These are phyloP conservation scores for Aechmea fasciata DNA, from an alignment of 176 grass and related monocot species.

Conservation along the genomic window DNA sequence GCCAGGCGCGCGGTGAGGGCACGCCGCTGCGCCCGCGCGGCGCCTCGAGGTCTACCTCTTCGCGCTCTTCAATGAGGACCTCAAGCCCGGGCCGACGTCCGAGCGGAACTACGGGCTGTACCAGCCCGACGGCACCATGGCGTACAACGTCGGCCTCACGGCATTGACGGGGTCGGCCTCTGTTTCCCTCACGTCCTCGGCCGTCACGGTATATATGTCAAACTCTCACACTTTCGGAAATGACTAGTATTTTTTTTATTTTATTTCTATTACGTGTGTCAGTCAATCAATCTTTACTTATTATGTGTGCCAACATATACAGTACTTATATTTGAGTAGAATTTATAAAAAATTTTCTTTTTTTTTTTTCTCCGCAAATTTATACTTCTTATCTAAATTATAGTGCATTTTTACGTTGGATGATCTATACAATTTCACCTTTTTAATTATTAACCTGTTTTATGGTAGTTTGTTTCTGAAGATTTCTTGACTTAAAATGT, in stretches of 20 bases:
- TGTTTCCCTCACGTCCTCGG: conserved; percentile 48
- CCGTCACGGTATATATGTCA: conserved; percentile 22
- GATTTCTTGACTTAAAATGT: no score
- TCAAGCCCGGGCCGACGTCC: conserved; percentile 73
- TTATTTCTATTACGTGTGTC: neutral
- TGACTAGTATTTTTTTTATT: no score
- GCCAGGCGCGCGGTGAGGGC: conserved; percentile 55
- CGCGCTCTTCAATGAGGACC: conserved; percentile 93
- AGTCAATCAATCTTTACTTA: neutral
- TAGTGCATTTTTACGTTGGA: no score
- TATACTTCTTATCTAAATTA: no score
- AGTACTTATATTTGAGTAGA: no score
- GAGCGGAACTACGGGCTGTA: conserved; percentile 89
- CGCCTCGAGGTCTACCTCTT: conserved; percentile 84
- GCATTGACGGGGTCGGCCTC: conserved; percentile 31
- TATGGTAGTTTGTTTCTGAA: no score
- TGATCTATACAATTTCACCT: no score
- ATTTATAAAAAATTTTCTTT: no score
- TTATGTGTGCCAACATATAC: no score
- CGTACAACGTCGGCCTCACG: conserved; percentile 67
- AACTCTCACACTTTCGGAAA: no score
- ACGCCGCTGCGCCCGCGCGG: conserved; percentile 61
- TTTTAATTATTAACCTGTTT: no score
- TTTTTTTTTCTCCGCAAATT: no score
- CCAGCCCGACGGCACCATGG: conserved; percentile 68